Evolutionary conservation across 1,284 basidiomycete genomes (phyloP).

Genomic region (Bondarzewia mesenterica): DNA sequence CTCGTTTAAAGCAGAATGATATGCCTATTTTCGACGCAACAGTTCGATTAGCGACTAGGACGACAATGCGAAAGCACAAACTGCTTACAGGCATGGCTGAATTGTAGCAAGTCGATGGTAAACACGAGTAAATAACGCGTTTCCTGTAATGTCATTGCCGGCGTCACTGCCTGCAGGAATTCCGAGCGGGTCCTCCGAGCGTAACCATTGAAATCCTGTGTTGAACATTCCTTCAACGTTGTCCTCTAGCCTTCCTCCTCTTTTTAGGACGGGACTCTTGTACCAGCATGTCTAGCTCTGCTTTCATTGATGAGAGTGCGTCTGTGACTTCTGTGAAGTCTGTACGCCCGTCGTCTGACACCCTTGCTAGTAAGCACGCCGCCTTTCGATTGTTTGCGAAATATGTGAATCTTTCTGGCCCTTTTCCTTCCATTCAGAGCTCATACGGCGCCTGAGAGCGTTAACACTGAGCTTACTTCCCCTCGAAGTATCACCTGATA

Average conservation of each 20-base stretch:
- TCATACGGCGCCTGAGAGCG: slow-evolving; percentile 74
- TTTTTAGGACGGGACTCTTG: neutral
- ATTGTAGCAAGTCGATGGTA: neutral
- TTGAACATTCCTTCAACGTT: neutral
- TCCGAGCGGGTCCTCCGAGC: too few species aligned
- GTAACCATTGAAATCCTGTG: too few species aligned
- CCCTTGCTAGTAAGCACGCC: slow-evolving; percentile 52
- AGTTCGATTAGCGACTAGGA: neutral
- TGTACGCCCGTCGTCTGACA: slow-evolving; percentile 56
- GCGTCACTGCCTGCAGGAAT: neutral
- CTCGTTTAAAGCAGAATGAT: slow-evolving; percentile 94
- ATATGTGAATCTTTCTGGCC: too few species aligned
- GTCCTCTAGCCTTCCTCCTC: neutral
- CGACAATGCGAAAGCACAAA: neutral
- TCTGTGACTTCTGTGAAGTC: slow-evolving; percentile 40
- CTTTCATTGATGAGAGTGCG: slow-evolving; percentile 29
- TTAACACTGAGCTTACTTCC: slow-evolving; percentile 76
- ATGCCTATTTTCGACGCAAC: slow-evolving; percentile 57
- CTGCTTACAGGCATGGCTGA: slow-evolving; percentile 52
- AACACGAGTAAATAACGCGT: slow-evolving; percentile 1
- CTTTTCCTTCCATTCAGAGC: slow-evolving; percentile 41
- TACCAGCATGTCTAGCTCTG: neutral
- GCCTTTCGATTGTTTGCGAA: neutral
- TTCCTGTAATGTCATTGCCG: neutral
- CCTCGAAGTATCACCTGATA: slow-evolving; percentile 61